phyloP scores from a whole-genome alignment of 495 filamentous ascomycete species.

The Neurospora hispaniola region DNA sequence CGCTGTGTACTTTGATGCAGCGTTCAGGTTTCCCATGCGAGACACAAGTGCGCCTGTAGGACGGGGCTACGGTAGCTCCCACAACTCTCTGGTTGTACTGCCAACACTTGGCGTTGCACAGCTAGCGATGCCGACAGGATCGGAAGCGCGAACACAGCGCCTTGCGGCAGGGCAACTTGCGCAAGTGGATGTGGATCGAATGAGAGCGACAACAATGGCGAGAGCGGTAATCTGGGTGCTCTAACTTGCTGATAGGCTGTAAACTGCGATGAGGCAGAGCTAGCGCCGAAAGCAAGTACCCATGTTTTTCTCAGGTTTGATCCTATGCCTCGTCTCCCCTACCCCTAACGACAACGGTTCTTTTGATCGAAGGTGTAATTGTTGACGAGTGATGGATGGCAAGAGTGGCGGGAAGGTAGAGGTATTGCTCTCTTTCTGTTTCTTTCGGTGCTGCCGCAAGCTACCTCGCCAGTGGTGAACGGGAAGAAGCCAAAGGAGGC shows the following conservation, averaged over 20 bases:
- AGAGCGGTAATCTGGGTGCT: conserved; percentile 3
- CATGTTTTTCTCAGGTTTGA: conserved; percentile 11
- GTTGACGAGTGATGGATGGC: conserved; percentile 13
- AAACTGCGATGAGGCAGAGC: conserved; percentile 25
- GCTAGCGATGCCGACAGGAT: conserved; percentile 27
- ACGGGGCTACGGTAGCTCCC: conserved; percentile 15
- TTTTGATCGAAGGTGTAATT: conserved; percentile 32
- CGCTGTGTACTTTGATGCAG: conserved; percentile 13
- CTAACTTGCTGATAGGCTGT: conserved; percentile 14
- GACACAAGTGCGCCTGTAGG: conserved; percentile 28
- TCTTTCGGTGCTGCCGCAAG: neutral
- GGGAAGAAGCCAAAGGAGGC: neutral
- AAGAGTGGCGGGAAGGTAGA: neutral
- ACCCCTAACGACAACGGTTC: conserved; percentile 9
- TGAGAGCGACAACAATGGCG: conserved; percentile 16
- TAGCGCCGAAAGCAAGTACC: conserved; percentile 19
- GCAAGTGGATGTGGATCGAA: neutral
- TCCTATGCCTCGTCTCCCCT: neutral
- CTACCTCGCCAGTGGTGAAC: neutral
- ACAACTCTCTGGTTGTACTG: conserved; percentile 24
- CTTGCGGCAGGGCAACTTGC: conserved; percentile 3
- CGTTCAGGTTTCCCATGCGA: conserved; percentile 15
- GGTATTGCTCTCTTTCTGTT: neutral
- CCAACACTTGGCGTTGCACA: conserved; percentile 34
- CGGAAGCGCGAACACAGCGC: conserved; percentile 28